Conservation (phyloP, 805 yeast species). For the Sungouiella thailandica region DNA sequence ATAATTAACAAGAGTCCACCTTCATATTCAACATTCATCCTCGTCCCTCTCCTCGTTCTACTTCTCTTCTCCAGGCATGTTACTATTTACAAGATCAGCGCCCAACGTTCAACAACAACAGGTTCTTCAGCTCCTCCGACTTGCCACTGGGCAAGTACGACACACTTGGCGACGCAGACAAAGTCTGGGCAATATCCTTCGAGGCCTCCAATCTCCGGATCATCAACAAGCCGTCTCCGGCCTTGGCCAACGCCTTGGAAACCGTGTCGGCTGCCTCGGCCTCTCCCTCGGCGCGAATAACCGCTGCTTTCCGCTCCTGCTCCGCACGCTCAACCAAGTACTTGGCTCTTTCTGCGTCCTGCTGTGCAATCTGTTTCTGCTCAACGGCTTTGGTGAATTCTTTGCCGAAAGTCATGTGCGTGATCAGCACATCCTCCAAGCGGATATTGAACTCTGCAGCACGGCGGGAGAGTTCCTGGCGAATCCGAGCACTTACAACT, state of each 20-base stretch:
- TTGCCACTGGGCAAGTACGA: slow-evolving; percentile 74
- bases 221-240: slow-evolving; percentile 92
- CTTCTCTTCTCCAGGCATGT: no score
- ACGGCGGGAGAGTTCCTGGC: slow-evolving; percentile 77
- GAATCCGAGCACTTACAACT: slow-evolving; percentile 82
- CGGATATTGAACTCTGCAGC: slow-evolving; percentile 86
- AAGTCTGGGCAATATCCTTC: slow-evolving; percentile 86
- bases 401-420: slow-evolving; percentile 94
- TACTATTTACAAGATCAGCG: slow-evolving; percentile 34
- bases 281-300: slow-evolving; percentile 98
- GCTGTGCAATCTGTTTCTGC: slow-evolving; percentile 98
- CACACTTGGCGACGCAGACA: slow-evolving; percentile 78
- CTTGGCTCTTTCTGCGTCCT: slow-evolving; percentile 96
- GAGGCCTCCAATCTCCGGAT: slow-evolving; percentile 96
- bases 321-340: slow-evolving; percentile 85
- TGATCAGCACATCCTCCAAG: slow-evolving; percentile 94
- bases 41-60: no score
- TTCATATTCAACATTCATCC: no score
- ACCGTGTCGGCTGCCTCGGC: slow-evolving; percentile 97
- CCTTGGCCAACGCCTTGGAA: slow-evolving; percentile 85
- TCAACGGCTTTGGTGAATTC: slow-evolving; percentile 98
- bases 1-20: no score
- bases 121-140: slow-evolving; percentile 41
- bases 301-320: slow-evolving; percentile 92
- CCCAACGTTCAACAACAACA: slow-evolving; percentile 63